Evolutionary conservation across 345 rosid genomes (phyloP), one percentile per base, ranked within the genome.

Genomic region (Eucalyptus regnans): DNA sequence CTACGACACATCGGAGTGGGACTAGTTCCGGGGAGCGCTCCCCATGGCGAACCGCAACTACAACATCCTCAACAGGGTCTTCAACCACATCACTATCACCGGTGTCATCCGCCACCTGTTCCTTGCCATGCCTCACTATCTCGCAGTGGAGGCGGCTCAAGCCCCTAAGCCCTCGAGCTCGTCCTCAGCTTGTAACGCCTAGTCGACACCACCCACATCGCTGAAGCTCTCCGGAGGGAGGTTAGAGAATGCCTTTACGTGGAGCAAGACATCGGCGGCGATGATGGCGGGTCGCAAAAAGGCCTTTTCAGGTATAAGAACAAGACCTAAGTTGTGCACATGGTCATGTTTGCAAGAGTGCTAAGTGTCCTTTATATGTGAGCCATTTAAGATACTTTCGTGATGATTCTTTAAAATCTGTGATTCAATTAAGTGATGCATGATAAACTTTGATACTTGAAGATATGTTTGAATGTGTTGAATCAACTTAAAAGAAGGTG

Each of bases 281-380:
- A 50, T 9, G 89, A 31, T 41, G 48, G 50, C 10, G 8, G 51
- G 14, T n/a, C 12, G 48, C n/a, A 50, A 11, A 83, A 49, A 52
- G 89, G 92, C 12, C 66, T 33, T 89, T 41, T 89, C 22, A 87
- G 89, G 92, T 90, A 41, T 88, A 80, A 64, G 87, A 90, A 89
- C 86, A 71, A 89, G 86, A 31, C 89, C 8, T 89, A 27, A 64
- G 20, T 44, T 52, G 52, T 41, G 29, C 12, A 29, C 25, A 50
- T 71, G 25, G 5, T 71, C 81, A 71, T 9, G 81, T 33, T 71
- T 31, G 18, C 44, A 71, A 18, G 44, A 17, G 12, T 33, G 81
- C 81, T 33, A 9, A 17, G 13, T 16, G 25, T 71, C 25, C 13
- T 17, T 52, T 52, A 52, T 52, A 18, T 18, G 23, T 52, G 23